A percentile compares a stretch with the other conserved stretches of the same genome.
These are phyloP conservation scores for Anthoceros angustus DNA, from an alignment of 225 moss, liverwort and hornwort species.

Conservation along the genomic window DNA sequence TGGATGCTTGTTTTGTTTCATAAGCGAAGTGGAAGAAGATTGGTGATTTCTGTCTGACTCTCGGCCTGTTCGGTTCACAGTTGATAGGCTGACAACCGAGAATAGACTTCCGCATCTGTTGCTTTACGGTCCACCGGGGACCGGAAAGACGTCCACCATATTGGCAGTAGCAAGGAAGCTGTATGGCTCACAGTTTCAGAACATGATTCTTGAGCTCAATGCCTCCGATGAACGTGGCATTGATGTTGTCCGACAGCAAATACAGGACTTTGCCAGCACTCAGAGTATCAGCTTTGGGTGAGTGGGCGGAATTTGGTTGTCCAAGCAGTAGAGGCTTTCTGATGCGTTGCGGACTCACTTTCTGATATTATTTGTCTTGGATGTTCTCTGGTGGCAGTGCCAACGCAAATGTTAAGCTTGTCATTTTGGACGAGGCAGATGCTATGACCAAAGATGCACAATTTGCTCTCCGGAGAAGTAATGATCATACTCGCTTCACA, in stretches of 20 bases:
- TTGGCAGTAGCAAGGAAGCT: slow-evolving; percentile 93
- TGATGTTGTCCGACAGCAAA: slow-evolving; percentile 91
- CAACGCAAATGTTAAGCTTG: slow-evolving; percentile 83
- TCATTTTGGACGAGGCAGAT: slow-evolving; percentile 95
- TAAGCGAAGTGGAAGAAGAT: background rate
- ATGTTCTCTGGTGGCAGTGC: slow-evolving; percentile 25
- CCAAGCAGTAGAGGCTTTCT: background rate
- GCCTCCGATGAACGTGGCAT: slow-evolving; percentile 98
- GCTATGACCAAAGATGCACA: slow-evolving; percentile 99
- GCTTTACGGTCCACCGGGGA: slow-evolving; percentile 92
- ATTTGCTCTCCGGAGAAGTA: slow-evolving; percentile 88
- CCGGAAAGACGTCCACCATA: slow-evolving; percentile 94
- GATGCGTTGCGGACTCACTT: background rate
- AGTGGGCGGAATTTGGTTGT: background rate
- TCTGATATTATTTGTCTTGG: too few species aligned
- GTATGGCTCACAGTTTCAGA: slow-evolving; percentile 83
- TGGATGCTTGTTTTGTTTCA: background rate
- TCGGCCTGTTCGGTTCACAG: slow-evolving; percentile 13
- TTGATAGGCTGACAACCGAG: slow-evolving; percentile 90
- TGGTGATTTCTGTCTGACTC: slow-evolving; percentile 4
- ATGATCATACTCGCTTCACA: slow-evolving; percentile 6
- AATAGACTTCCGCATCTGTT: slow-evolving; percentile 81
- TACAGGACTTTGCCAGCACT: slow-evolving; percentile 97
- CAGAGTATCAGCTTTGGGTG: slow-evolving; percentile 96
- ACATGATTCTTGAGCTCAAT: slow-evolving; percentile 96